phyloP scores from a whole-genome alignment of 192 early-diverging fungal species.

The Spizellomyces sp. region DNA sequence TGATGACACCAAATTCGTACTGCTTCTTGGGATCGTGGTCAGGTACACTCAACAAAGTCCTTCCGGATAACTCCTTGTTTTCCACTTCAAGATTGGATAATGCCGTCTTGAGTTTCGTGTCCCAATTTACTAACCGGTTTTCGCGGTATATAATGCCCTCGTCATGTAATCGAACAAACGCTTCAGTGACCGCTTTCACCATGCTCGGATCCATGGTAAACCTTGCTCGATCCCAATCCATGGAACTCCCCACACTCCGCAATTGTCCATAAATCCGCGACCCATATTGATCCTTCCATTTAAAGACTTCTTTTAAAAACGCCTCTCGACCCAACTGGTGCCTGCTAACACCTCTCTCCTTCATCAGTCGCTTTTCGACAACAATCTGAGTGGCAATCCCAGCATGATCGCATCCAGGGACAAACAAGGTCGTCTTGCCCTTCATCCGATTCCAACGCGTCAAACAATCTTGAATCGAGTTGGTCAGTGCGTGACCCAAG shows the following conservation, averaged over 20 bases:
- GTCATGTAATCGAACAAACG: conserved; percentile 91
- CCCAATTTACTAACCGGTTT: conserved; percentile 99
- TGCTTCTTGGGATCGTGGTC: conserved; percentile 92
- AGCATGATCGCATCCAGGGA: conserved; percentile 95
- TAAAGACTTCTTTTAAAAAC: conserved; percentile 88
- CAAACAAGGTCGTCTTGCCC: conserved; percentile 91
- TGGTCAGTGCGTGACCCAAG: conserved; percentile 90
- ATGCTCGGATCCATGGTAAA: conserved; percentile 92
- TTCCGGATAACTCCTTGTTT: conserved; percentile 81
- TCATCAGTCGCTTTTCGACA: conserved; percentile 94
- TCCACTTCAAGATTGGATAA: conserved; percentile 96
- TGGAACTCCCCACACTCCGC: conserved; percentile 84
- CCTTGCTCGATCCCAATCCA: conserved; percentile 88
- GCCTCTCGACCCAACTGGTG: conserved; percentile 92
- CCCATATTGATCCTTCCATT: conserved; percentile 92
- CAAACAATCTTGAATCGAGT: conserved; percentile 92
- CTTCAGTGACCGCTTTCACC: conserved; percentile 85
- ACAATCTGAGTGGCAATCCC: conserved; percentile 97
- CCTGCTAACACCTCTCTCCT: conserved; percentile 78
- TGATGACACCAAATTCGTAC: conserved; percentile 98
- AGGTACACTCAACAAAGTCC: conserved; percentile 83
- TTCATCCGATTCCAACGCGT: conserved; percentile 97
- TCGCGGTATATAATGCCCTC: conserved; percentile 96
- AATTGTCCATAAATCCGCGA: conserved; percentile 86
- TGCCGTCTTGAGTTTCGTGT: conserved; percentile 91